Evolutionary conservation across 768 basidiomycete genomes (phyloP).

Genomic region (Lentinula edodes): DNA sequence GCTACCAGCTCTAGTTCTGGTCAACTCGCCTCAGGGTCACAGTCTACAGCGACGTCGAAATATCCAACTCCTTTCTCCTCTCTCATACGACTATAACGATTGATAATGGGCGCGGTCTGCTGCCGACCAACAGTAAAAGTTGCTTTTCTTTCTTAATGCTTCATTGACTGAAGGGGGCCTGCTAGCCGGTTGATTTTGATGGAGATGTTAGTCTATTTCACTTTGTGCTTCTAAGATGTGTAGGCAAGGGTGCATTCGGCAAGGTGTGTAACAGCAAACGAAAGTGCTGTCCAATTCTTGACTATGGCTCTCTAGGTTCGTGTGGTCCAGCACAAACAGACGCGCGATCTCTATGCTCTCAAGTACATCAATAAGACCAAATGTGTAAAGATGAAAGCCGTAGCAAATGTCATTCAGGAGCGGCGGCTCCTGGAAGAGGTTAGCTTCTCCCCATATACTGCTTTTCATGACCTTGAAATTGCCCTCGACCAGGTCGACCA

Average conservation of each 20-base stretch:
- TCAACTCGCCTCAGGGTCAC: background rate
- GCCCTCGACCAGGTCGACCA: constrained; percentile 71
- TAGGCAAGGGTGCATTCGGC: constrained; percentile 99
- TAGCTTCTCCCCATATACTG: constrained; percentile 9
- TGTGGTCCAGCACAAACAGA: constrained; percentile 98
- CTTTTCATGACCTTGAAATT: constrained; percentile 14
- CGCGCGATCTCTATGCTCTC: constrained; percentile 92
- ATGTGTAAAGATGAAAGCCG: constrained; percentile 98
- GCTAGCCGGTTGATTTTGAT: constrained; percentile 89
- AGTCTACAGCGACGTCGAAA: background rate
- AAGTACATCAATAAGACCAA: constrained; percentile 99
- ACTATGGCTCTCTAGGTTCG: constrained; percentile 66
- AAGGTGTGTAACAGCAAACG: constrained; percentile 55
- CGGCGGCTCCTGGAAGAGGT: constrained; percentile 94
- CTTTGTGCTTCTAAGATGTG: constrained; percentile 88
- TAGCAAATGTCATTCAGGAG: constrained; percentile 96
- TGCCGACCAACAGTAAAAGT: constrained; percentile 67
- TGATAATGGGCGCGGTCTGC: constrained; percentile 74
- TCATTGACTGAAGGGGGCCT: background rate
- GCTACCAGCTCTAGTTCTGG: constrained; percentile 5
- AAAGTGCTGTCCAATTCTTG: background rate
- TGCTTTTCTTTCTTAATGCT: background rate
- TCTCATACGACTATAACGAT: background rate
- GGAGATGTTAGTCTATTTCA: constrained; percentile 96
- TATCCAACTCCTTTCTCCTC: background rate